A percentile compares a stretch with the other conserved stretches of the same genome.
These are phyloP conservation scores for Fagopyrum homotropicum DNA, from an alignment of 148 eudicot species.

Conservation along the genomic window DNA sequence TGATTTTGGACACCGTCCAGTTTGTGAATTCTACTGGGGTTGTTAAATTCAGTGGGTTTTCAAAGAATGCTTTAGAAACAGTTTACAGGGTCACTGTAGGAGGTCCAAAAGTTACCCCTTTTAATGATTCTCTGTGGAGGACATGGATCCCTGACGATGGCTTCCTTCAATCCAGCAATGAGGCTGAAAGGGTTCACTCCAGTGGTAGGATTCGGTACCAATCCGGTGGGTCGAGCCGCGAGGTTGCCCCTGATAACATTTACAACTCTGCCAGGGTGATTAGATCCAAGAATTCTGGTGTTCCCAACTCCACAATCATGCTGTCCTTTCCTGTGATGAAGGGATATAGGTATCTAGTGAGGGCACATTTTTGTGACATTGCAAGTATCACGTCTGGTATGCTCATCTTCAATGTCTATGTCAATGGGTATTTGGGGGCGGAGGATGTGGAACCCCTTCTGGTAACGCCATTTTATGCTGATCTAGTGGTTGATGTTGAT, in stretches of 20 bases:
- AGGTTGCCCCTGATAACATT: conserved; percentile 84
- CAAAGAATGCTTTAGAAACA: conserved; percentile 54
- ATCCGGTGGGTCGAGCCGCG: conserved; percentile 70
- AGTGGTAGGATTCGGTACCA: conserved; percentile 67
- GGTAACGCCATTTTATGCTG: conserved; percentile 84
- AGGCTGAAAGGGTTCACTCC: conserved; percentile 37
- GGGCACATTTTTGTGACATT: conserved; percentile 90
- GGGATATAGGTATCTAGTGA: conserved; percentile 54
- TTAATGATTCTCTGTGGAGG: conserved; percentile 93
- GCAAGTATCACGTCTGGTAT: conserved; percentile 49
- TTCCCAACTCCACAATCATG: conserved; percentile 37
- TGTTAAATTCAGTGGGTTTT: conserved; percentile 38
- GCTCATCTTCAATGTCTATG: conserved; percentile 70
- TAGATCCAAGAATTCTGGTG: conserved; percentile 21
- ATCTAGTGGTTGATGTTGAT: conserved; percentile 50
- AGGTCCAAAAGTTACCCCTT: conserved; percentile 86
- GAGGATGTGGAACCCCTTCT: conserved; percentile 60
- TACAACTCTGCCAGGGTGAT: conserved; percentile 68
- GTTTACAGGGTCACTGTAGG: conserved; percentile 73
- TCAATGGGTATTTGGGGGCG: conserved; percentile 56
- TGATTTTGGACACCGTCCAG: conserved; percentile 53
- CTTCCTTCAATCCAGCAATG: conserved; percentile 35
- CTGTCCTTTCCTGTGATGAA: conserved; percentile 58
- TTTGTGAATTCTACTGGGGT: conserved; percentile 32
- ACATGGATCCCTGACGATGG: conserved; percentile 81